phyloP scores from a whole-genome alignment of 2,329 filamentous ascomycete species.

The Sporothrix protearum region DNA sequence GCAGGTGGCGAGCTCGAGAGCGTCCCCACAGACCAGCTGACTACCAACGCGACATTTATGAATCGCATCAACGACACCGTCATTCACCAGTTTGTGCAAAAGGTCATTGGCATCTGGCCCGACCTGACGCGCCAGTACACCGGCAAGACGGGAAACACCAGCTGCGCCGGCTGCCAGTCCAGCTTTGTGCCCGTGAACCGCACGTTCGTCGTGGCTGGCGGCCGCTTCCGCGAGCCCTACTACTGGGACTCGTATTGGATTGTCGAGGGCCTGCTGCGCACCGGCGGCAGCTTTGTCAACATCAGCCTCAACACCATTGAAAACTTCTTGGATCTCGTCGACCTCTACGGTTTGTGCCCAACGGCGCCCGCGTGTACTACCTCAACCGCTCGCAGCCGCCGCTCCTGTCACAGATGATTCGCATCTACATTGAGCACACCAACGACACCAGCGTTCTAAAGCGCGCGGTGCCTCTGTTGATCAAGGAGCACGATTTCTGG shows the following conservation, averaged over 20 bases:
- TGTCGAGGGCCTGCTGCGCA: slow-evolving; percentile 61
- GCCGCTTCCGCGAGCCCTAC: slow-evolving; percentile 67
- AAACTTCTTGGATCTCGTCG: slow-evolving; percentile 65
- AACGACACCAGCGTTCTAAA: slow-evolving; percentile 59
- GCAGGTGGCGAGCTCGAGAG: slow-evolving; percentile 61
- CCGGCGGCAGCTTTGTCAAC: slow-evolving; percentile 58
- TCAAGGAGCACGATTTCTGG: slow-evolving; percentile 63
- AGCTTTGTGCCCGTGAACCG: slow-evolving; percentile 65
- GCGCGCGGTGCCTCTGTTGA: slow-evolving; percentile 58
- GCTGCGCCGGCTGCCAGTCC: slow-evolving; percentile 58
- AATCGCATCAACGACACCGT: slow-evolving; percentile 54
- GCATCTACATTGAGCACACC: slow-evolving; percentile 60
- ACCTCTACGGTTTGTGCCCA: slow-evolving; percentile 63
- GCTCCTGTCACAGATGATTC: slow-evolving; percentile 63
- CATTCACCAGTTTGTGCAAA: slow-evolving; percentile 56
- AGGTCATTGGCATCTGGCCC: slow-evolving; percentile 68
- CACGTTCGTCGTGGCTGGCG: slow-evolving; percentile 67
- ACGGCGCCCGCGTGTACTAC: slow-evolving; percentile 63
- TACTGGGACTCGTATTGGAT: slow-evolving; percentile 73
- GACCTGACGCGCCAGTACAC: slow-evolving; percentile 60
- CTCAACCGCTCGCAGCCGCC: slow-evolving; percentile 66
- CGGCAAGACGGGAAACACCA: slow-evolving; percentile 36
- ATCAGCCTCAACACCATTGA: slow-evolving; percentile 66
- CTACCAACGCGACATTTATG: slow-evolving; percentile 57
- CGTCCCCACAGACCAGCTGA: slow-evolving; percentile 49